phyloP scores from a whole-genome alignment of 2,329 filamentous ascomycete species.

The Paracamarosporium sp. region DNA sequence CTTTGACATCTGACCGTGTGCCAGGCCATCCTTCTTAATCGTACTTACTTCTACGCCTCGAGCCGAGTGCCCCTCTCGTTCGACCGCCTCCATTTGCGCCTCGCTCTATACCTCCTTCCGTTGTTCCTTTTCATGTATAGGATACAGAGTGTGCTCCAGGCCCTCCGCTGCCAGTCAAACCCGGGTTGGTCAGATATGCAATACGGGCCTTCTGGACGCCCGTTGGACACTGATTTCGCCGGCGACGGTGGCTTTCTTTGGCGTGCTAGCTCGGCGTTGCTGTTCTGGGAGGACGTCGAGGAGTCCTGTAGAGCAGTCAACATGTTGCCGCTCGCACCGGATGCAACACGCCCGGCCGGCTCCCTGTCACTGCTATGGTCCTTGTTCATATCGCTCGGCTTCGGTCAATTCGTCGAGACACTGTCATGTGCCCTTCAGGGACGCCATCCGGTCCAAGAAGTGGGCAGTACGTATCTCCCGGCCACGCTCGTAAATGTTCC shows the following conservation, averaged over 20 bases:
- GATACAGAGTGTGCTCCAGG: slow-evolving; percentile 74
- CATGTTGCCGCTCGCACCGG: slow-evolving; percentile 68
- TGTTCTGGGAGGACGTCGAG: slow-evolving; percentile 77
- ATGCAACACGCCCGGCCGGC: slow-evolving; percentile 66
- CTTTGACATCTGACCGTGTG: slow-evolving; percentile 1
- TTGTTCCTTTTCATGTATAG: slow-evolving; percentile 59
- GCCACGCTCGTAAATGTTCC: not conserved
- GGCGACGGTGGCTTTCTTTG: slow-evolving; percentile 73
- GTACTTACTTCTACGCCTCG: slow-evolving; percentile 92
- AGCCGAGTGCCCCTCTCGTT: slow-evolving; percentile 81
- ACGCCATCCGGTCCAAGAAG: slow-evolving; percentile 79
- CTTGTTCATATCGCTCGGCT: slow-evolving; percentile 70
- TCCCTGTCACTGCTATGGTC: slow-evolving; percentile 81
- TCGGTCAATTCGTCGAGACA: slow-evolving; percentile 88
- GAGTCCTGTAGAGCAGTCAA: slow-evolving; percentile 76
- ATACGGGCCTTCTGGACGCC: slow-evolving; percentile 53
- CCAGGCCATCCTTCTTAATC: slow-evolving; percentile 82
- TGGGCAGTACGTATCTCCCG: slow-evolving; percentile 61
- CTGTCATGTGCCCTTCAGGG: slow-evolving; percentile 88
- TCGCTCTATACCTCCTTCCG: slow-evolving; percentile 41
- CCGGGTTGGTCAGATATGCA: slow-evolving; percentile 54
- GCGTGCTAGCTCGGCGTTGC: slow-evolving; percentile 71
- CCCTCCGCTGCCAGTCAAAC: slow-evolving; percentile 87
- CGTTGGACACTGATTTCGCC: slow-evolving; percentile 57
- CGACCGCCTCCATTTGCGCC: slow-evolving; percentile 64